Evolutionary conservation across 2,329 filamentous ascomycete species (phyloP).

Genomic region (Leptographium lundbergii): DNA sequence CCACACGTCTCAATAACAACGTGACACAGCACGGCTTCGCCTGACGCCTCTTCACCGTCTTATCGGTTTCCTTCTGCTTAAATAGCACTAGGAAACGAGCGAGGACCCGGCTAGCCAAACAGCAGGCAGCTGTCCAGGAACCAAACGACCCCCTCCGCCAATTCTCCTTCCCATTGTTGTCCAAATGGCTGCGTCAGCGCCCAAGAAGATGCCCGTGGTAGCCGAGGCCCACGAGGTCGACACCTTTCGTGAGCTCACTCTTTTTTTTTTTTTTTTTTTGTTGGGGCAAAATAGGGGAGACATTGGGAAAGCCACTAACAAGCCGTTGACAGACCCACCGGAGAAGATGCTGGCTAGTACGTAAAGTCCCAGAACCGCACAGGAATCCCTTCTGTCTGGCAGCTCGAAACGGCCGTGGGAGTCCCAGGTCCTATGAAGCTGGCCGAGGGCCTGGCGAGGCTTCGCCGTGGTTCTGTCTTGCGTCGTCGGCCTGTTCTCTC

Average conservation of each 20-base stretch:
- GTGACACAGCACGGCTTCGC: background rate
- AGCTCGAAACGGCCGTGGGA: background rate
- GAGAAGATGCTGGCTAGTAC: constrained; percentile 56
- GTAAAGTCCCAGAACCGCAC: constrained; percentile 16
- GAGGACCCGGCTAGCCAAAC: background rate
- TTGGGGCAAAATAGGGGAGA: constrained; percentile 4
- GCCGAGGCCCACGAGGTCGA: constrained; percentile 65
- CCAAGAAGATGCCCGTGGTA: constrained; percentile 47
- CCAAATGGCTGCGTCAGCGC: constrained; percentile 29
- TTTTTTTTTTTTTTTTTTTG: constrained; percentile 2
- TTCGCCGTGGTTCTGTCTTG: background rate
- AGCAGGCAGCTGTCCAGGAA: background rate
- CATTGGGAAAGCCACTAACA: constrained; percentile 7
- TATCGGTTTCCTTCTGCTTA: background rate
- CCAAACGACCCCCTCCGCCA: background rate
- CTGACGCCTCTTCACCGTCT: background rate
- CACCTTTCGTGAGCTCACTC: constrained; percentile 47
- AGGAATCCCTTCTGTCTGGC: background rate
- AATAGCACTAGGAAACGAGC: background rate
- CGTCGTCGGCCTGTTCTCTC: background rate
- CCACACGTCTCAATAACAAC: background rate
- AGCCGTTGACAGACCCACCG: constrained; percentile 39
- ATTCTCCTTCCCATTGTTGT: background rate
- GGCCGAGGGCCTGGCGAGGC: background rate
- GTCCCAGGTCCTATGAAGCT: background rate